phyloP scores from a whole-genome alignment of 106 monocot genomes.

The Allium fistulosum region DNA sequence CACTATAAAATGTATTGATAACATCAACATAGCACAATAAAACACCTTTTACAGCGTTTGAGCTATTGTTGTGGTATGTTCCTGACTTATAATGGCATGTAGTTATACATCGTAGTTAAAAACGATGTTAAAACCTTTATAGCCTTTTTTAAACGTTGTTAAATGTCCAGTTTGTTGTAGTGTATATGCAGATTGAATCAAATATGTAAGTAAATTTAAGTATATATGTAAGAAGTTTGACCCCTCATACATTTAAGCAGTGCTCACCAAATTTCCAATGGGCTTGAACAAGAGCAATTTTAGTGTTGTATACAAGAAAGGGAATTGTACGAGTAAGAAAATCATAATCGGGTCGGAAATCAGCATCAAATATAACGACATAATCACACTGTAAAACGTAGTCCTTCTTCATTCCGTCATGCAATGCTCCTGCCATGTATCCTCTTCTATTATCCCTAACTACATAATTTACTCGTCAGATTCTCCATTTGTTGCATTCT shows the following conservation, averaged over 20 bases:
- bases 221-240: too few relatives aligned
- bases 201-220: too few relatives aligned
- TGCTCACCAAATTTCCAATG: slow-evolving; percentile 25
- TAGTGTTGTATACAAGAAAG: slow-evolving; percentile 17
- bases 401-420: slow-evolving; percentile 16
- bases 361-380: slow-evolving; percentile 27
- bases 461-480: slow-evolving; percentile 14
- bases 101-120: too few relatives aligned
- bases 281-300: slow-evolving; percentile 24
- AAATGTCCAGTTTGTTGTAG: too few relatives aligned
- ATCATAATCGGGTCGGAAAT: slow-evolving; percentile 26
- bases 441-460: slow-evolving; percentile 23
- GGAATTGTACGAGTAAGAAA: slow-evolving; percentile 21
- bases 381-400: slow-evolving; percentile 17
- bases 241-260: background rate
- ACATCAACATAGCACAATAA: too few relatives aligned
- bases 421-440: slow-evolving; percentile 23
- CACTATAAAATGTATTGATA: too few relatives aligned
- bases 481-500: slow-evolving; percentile 25
- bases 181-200: too few relatives aligned
- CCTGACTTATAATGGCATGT: too few relatives aligned
- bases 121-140: too few relatives aligned
- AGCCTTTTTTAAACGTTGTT: too few relatives aligned
- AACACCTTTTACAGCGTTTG: too few relatives aligned
- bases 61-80: too few relatives aligned